A percentile compares a stretch with the other conserved stretches of the same genome.
Conservation (phyloP, 2,329 filamentous ascomycete species). For the Cercospora brassicicola region DNA sequence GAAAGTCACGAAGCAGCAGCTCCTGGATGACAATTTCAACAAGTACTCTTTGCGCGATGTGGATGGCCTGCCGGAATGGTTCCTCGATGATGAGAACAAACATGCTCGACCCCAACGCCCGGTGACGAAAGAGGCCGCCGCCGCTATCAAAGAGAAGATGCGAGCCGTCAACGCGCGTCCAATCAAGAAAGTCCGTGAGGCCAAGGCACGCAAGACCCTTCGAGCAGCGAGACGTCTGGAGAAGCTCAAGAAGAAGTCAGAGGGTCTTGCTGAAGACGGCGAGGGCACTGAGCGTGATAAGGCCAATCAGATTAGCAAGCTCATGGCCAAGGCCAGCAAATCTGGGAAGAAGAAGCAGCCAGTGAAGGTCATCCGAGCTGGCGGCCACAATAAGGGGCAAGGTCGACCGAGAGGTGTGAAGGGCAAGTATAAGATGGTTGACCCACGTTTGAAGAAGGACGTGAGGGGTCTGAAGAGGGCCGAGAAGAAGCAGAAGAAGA, state of each 20-base stretch:
- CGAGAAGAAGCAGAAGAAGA: slow-evolving; percentile 60
- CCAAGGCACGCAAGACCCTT: slow-evolving; percentile 94
- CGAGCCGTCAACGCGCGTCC: slow-evolving; percentile 91
- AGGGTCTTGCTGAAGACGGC: slow-evolving; percentile 74
- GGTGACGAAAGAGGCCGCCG: slow-evolving; percentile 85
- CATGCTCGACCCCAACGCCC: slow-evolving; percentile 85
- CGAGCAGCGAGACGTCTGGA: slow-evolving; percentile 87
- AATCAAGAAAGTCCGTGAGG: slow-evolving; percentile 98
- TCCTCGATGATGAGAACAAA: slow-evolving; percentile 83
- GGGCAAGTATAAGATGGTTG: slow-evolving; percentile 96
- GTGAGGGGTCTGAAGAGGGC: slow-evolving; percentile 79
- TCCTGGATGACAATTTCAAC: slow-evolving; percentile 91
- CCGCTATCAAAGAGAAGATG: slow-evolving; percentile 90
- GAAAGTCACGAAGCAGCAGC: slow-evolving; percentile 72
- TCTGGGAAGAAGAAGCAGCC: slow-evolving; percentile 69
- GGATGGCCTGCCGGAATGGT: slow-evolving; percentile 95
- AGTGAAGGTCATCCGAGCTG: slow-evolving; percentile 85
- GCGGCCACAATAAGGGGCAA: slow-evolving; percentile 79
- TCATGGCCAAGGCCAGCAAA: slow-evolving; percentile 78
- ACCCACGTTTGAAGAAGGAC: slow-evolving; percentile 95
- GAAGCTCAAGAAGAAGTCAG: slow-evolving; percentile 97
- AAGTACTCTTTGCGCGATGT: slow-evolving; percentile 86
- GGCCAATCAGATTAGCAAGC: slow-evolving; percentile 74
- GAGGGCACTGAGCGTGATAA: slow-evolving; percentile 88
- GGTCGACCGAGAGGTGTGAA: slow-evolving; percentile 89